Base-by-base conservation (phyloP, 208 protist genomes). In the Trypanosoma vivax region DNA sequence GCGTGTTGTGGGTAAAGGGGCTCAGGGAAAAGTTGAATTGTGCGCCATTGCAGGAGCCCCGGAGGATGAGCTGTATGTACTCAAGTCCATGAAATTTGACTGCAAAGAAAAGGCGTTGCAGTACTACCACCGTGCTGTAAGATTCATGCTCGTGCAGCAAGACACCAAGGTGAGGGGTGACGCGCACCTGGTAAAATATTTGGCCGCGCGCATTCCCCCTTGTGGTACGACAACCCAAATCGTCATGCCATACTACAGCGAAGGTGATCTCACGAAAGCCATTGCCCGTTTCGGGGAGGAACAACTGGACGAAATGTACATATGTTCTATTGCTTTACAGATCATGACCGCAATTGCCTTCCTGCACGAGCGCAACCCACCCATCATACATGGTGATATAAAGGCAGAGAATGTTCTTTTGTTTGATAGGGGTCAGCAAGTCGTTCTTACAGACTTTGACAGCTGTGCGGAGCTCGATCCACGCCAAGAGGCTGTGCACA, bases 391-490 rank as follows among this genome's bases (percentile, higher is more conserved):
- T 63, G 78, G 84, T 42, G 84, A 92, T 54, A 60, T 92, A 38
- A 92, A 92, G 48, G 38, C 69, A 27, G 80, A 88, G 53, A 92
- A 92, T 47, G 51, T 83, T 16, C 76, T 92, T 62, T 65, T 85
- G 35, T 78, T 67, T 53, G 74, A 88, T 35, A 25, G 70, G 18
- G 54, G 50, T 19, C 43, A 68, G 48, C 70, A 77, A 33, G 69
- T 85, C 19, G 78, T 94, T n/a, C 66, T 90, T 14, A 85, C 86
- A 62, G 83, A 91, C 63, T 46, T 85, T 25, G 79, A 91, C 27
- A 72, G 76, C 5, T 83, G 70, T 40, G 50, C 53, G 3, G 83
- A 88, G 69, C 54, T 91, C 18, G 50, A 24, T 21, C 13, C 1
- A 14, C 57, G 70, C 49, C 41, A 63, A 16, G 56, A 48, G 11